phyloP scores from a whole-genome alignment of 2,329 filamentous ascomycete genomes.

The Penicillium sp. region DNA sequence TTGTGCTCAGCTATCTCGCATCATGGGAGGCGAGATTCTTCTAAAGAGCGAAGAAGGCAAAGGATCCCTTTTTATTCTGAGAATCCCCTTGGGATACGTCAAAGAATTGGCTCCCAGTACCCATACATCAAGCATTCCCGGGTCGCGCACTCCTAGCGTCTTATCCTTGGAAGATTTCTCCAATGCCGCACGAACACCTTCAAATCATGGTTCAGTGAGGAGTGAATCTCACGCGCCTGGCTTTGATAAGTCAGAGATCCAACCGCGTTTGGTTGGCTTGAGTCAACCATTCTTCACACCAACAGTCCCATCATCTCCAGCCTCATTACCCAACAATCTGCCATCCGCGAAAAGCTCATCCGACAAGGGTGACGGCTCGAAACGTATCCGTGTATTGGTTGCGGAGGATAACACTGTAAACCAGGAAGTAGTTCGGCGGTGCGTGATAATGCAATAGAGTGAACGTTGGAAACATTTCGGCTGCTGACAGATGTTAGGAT shows the following conservation, averaged over 20 bases:
- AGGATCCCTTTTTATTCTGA: conserved; percentile 79
- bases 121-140: conserved; percentile 24
- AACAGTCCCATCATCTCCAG: conserved; percentile 31
- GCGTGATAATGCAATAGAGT: not conserved
- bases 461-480: not conserved
- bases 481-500: conserved; percentile 50
- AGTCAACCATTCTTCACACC: conserved; percentile 74
- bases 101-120: conserved; percentile 59
- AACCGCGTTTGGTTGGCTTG: conserved; percentile 77
- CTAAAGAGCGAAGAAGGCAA: conserved; percentile 69
- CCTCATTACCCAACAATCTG: conserved; percentile 14
- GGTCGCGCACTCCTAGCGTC: conserved; percentile 34
- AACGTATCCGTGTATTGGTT: conserved; percentile 72
- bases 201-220: conserved; percentile 20
- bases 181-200: conserved; percentile 23
- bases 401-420: conserved; percentile 74
- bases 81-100: conserved; percentile 75
- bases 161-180: conserved; percentile 29
- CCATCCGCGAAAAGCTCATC: conserved; percentile 61
- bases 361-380: conserved; percentile 62
- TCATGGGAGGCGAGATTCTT: conserved; percentile 78
- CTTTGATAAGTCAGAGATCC: conserved; percentile 57
- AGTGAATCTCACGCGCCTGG: conserved; percentile 35
- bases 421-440: conserved; percentile 55
- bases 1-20: conserved; percentile 75